phyloP scores from a whole-genome alignment of 2,329 filamentous ascomycete species.

The Clarireedia hainanense region DNA sequence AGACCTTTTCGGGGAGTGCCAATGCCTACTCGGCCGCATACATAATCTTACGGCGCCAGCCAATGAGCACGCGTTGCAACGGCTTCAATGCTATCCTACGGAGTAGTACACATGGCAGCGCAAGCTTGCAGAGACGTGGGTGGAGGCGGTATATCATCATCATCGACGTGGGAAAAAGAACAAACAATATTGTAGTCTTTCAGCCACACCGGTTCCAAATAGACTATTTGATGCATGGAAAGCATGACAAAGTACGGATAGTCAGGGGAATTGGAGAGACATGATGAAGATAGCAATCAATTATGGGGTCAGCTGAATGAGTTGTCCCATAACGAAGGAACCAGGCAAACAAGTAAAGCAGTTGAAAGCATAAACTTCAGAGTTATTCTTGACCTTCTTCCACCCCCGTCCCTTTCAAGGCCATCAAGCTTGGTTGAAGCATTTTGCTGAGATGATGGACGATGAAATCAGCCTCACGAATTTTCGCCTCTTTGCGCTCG shows the following conservation, averaged over 20 bases:
- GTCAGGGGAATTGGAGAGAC: background rate
- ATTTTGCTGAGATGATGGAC: background rate
- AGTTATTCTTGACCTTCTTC: conserved; percentile 1
- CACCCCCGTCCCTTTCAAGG: background rate
- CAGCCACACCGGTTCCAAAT: conserved; percentile 5
- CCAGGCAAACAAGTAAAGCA: background rate
- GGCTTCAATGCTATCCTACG: background rate
- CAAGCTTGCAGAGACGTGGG: conserved; percentile 5
- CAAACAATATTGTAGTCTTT: background rate
- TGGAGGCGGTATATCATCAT: background rate
- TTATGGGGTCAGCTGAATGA: background rate
- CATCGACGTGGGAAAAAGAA: background rate
- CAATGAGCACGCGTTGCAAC: conserved; percentile 3
- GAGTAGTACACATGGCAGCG: conserved; percentile 5
- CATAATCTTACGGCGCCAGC: background rate
- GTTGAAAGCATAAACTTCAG: background rate
- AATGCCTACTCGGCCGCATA: conserved; percentile 1
- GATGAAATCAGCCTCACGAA: background rate
- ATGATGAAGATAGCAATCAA: background rate
- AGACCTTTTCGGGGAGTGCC: conserved; percentile 3
- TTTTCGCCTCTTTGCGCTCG: conserved; percentile 2
- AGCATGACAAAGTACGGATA: background rate
- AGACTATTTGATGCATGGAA: conserved; percentile 1
- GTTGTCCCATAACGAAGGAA: conserved; percentile 4
- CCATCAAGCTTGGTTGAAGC: background rate